Percentiles rank a stretch among this genome's conserved stretches.
Evolutionary conservation across 306 rosid species (phyloP).

Genomic region (Vigna radiata): DNA sequence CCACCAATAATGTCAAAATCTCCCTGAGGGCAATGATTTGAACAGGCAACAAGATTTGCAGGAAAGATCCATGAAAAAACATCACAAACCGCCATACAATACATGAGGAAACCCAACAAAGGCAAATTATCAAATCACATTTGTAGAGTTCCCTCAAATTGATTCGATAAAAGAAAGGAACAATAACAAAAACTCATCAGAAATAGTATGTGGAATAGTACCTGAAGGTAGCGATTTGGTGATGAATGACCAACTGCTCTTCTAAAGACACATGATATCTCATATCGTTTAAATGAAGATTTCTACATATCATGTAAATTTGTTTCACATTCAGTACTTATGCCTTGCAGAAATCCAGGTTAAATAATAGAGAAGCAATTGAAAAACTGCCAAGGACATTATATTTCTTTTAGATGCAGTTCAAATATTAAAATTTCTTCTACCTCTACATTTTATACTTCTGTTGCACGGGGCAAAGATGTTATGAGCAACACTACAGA

Average conservation of each 20-base stretch:
- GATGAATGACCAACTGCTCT: slow-evolving; percentile 94
- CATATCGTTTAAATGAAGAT: slow-evolving; percentile 89
- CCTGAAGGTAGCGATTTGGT: slow-evolving; percentile 95
- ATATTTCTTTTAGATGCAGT: slow-evolving; percentile 28
- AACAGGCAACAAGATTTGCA: slow-evolving; percentile 15
- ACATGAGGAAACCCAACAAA: slow-evolving; percentile 12
- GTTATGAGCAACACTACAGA: slow-evolving; percentile 3
- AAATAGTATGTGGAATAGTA: slow-evolving; percentile 43
- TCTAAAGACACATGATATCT: slow-evolving; percentile 81
- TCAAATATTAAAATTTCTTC: slow-evolving; percentile 12
- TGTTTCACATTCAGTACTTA: slow-evolving; percentile 37
- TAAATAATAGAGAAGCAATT: slow-evolving; percentile 39
- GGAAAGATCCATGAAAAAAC: slow-evolving; percentile 38
- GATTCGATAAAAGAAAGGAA: slow-evolving; percentile 18
- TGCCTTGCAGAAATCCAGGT: slow-evolving; percentile 32
- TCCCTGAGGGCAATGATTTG: slow-evolving; percentile 64
- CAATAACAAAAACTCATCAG: slow-evolving; percentile 22
- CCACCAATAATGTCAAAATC: slow-evolving; percentile 98
- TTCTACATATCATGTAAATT: slow-evolving; percentile 61
- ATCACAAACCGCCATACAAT: slow-evolving; percentile 36
- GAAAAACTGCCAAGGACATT: slow-evolving; percentile 29
- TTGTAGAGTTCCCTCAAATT: slow-evolving; percentile 1
- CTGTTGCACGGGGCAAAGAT: slow-evolving; percentile 15
- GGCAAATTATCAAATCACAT: slow-evolving; percentile 10
- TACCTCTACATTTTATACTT: slow-evolving; percentile 26